Evolutionary conservation across 1,139 yeast genomes (phyloP), one percentile per base, ranked within the genome.

Genomic region (Magnusiomyces paraingens): DNA sequence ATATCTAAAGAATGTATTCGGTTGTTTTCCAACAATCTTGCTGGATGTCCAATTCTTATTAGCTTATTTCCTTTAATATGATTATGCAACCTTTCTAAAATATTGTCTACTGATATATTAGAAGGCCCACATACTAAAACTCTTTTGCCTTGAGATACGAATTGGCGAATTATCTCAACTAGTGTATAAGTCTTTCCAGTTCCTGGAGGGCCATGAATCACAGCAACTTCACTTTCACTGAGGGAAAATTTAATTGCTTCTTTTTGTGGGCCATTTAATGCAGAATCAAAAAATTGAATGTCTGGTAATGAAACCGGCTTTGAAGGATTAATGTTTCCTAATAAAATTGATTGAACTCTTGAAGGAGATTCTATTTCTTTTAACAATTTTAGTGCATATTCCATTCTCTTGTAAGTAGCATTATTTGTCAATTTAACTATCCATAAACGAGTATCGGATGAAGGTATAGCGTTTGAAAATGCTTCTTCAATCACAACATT

Each of bases 111-210:
- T 0, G 97, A 83, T n/a, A 90, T 84, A 66, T 93, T 93, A 0
- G 98, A 91, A 0, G 98, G 96, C 0, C 97, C 98, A 71, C 98
- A 91, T 0, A 93, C 94, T 44, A 93, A 73, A 0, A 93, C 84
- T 52, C 93, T 74, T 60, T 86, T 83, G 8, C 83, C 82, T 14
- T 72, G 71, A 15, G 73, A 74, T 0, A 84, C 78, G 54, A 89
- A 71, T 64, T 91, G 97, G 50, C 86, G 80, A 43, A 90, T 84
- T 11, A 88, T 71, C 63, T 93, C 98, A n/a, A 91, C 82, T 8
- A 93, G 64, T 0, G 98, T 91, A 58, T 84, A 84, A 0, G 99
- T 93, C 63, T 84, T 84, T 17, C 91, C 91, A 0, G 90, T 84
- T 0, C 91, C 91, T 1, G 90, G 90, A 1, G 91, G 90, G 0